Conservation (phyloP, 2,329 filamentous ascomycete genomes). For the Fusarium sp. region DNA sequence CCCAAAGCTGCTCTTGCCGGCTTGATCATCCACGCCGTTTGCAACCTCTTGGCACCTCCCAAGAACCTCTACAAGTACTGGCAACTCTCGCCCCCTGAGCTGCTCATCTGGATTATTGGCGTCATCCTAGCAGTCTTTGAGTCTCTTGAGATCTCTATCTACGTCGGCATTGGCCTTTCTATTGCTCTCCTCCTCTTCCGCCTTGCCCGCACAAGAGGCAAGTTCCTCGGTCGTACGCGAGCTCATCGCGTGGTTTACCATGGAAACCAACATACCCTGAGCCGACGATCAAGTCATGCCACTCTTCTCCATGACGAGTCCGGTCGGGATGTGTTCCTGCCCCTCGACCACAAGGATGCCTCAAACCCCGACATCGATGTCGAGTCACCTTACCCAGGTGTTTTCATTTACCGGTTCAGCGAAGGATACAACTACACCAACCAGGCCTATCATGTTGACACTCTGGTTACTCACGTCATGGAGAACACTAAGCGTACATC, state of each 20-base stretch:
- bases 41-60: slow-evolving; percentile 79
- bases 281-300: background rate
- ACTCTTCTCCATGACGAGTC: slow-evolving; percentile 8
- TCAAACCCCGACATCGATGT: slow-evolving; percentile 59
- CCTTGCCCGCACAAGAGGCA: slow-evolving; percentile 59
- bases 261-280: background rate
- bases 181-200: slow-evolving; percentile 58
- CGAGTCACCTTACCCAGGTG: slow-evolving; percentile 58
- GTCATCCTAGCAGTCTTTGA: slow-evolving; percentile 69
- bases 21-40: slow-evolving; percentile 87
- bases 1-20: slow-evolving; percentile 77
- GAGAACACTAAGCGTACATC: slow-evolving; percentile 55
- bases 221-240: slow-evolving; percentile 58
- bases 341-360: slow-evolving; percentile 55
- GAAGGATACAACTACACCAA: slow-evolving; percentile 67
- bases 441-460: slow-evolving; percentile 60
- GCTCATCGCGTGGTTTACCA: slow-evolving; percentile 27
- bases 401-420: slow-evolving; percentile 64
- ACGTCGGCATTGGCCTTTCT: slow-evolving; percentile 59
- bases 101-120: slow-evolving; percentile 80
- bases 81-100: slow-evolving; percentile 79
- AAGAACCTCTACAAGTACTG: slow-evolving; percentile 83
- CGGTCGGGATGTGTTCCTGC: slow-evolving; percentile 54
- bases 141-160: slow-evolving; percentile 64
- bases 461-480: slow-evolving; percentile 54